Evolutionary conservation across 805 yeast genomes (phyloP).

Genomic region (Kluyveromyces siamensis): DNA sequence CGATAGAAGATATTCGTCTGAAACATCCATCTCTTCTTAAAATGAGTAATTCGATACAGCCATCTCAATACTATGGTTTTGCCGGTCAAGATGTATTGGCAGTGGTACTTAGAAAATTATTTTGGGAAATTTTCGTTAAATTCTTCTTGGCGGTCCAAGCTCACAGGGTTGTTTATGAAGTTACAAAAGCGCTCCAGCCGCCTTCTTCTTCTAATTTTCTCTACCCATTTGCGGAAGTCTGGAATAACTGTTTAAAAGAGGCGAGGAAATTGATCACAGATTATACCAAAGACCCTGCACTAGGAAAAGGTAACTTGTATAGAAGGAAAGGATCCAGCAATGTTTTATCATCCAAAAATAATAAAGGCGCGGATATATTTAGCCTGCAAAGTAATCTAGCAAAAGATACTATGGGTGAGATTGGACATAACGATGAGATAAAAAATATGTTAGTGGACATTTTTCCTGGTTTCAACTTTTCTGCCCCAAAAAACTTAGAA

Average conservation of each 20-base stretch:
- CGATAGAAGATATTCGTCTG: conserved; percentile 55
- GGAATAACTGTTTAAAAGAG: conserved; percentile 37
- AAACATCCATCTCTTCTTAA: conserved; percentile 40
- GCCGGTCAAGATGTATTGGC: conserved; percentile 41
- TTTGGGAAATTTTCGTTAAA: conserved; percentile 60
- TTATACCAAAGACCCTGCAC: conserved; percentile 1
- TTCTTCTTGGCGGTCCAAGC: conserved; percentile 56
- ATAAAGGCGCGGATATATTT: conserved; percentile 9
- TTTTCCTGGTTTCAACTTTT: conserved; percentile 57
- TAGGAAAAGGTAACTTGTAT: background rate
- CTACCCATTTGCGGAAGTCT: conserved; percentile 34
- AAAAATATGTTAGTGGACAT: conserved; percentile 44
- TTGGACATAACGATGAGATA: conserved; percentile 34
- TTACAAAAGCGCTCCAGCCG: conserved; percentile 32
- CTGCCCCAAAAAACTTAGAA: conserved; percentile 27
- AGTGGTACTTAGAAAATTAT: conserved; percentile 56
- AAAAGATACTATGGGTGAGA: conserved; percentile 13
- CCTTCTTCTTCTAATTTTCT: conserved; percentile 15
- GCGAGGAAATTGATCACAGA: conserved; percentile 27
- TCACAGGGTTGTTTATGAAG: conserved; percentile 57
- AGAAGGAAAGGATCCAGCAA: conserved; percentile 9
- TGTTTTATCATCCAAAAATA: background rate
- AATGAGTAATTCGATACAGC: conserved; percentile 13
- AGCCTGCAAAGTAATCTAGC: conserved; percentile 22
- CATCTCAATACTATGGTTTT: conserved; percentile 26